A percentile compares a stretch with the other conserved stretches of the same genome.
Evolutionary conservation across 164 flowering plant species (phyloP).

Genomic region (Euptelea pleiosperma): DNA sequence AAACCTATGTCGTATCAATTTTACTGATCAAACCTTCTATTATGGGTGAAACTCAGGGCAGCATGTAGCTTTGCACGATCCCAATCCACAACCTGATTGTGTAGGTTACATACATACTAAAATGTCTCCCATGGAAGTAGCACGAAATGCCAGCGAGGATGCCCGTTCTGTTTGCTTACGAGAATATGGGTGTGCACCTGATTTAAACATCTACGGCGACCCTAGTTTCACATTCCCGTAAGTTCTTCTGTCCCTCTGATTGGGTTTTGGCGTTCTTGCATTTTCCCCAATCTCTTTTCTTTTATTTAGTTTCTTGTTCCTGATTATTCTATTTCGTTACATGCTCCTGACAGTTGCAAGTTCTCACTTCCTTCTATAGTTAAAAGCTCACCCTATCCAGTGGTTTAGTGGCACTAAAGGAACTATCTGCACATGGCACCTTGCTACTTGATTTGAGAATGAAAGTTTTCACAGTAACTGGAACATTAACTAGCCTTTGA

Average conservation of each 20-base stretch:
- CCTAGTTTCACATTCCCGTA: constrained; percentile 88
- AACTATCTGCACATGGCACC: neutral
- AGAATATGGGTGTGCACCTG: constrained; percentile 91
- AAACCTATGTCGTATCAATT: neutral
- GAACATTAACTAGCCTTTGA: too few species aligned
- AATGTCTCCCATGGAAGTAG: constrained; percentile 87
- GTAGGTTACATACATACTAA: constrained; percentile 82
- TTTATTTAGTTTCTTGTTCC: too few species aligned
- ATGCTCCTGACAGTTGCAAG: too few species aligned
- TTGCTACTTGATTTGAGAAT: too few species aligned
- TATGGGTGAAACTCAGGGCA: constrained; percentile 61
- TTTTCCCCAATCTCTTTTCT: neutral
- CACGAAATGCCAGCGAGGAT: constrained; percentile 79
- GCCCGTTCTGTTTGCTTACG: constrained; percentile 73
- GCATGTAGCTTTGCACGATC: constrained; percentile 94
- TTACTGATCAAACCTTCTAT: constrained; percentile 11
- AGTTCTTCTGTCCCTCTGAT: constrained; percentile 19
- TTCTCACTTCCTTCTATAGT: neutral
- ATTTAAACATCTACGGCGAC: constrained; percentile 76
- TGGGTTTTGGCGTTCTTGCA: neutral
- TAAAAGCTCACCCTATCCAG: neutral
- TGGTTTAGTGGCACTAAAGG: neutral
- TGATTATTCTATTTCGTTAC: too few species aligned
- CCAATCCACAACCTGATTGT: constrained; percentile 70
- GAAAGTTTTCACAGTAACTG: neutral